Percentiles rank a stretch among this genome's conserved stretches.
These are phyloP conservation scores for Chaetothyriales sp. DNA, from an alignment of 2,329 filamentous ascomycete genomes.

Conservation along the genomic window DNA sequence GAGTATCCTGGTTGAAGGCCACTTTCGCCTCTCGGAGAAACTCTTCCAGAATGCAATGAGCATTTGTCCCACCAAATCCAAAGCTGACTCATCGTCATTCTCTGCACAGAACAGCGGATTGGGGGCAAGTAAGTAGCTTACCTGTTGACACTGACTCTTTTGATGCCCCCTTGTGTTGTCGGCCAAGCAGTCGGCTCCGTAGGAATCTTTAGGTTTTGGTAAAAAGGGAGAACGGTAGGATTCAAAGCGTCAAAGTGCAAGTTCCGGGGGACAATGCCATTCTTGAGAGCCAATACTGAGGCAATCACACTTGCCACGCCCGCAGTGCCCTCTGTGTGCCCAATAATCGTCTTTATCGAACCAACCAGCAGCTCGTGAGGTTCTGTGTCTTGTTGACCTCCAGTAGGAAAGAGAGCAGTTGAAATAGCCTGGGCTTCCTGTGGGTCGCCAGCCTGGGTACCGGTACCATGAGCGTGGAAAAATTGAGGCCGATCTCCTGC, in stretches of 20 bases:
- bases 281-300: conserved; percentile 18
- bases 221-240: conserved; percentile 6
- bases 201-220: conserved; percentile 1
- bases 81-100: conserved; percentile 9
- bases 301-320: conserved; percentile 20
- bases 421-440: conserved; percentile 20
- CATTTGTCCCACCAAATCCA: conserved; percentile 25
- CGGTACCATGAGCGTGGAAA: conserved; percentile 34
- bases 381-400: neutral
- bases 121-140: neutral
- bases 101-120: neutral
- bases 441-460: conserved; percentile 24
- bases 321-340: conserved; percentile 18
- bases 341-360: conserved; percentile 20
- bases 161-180: conserved; percentile 1
- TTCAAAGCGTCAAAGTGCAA: conserved; percentile 16
- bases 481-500: conserved; percentile 24
- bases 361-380: conserved; percentile 12
- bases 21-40: neutral
- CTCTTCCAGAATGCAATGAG: conserved; percentile 21
- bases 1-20: neutral
- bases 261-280: conserved; percentile 19
- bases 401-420: conserved; percentile 13
- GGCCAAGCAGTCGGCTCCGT: conserved; percentile 3
- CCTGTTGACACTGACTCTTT: conserved; percentile 21